Evolutionary conservation across 1,139 yeast species (phyloP), one percentile per base, ranked within the genome.

Genomic region (Blastobotrys ciferrii): DNA sequence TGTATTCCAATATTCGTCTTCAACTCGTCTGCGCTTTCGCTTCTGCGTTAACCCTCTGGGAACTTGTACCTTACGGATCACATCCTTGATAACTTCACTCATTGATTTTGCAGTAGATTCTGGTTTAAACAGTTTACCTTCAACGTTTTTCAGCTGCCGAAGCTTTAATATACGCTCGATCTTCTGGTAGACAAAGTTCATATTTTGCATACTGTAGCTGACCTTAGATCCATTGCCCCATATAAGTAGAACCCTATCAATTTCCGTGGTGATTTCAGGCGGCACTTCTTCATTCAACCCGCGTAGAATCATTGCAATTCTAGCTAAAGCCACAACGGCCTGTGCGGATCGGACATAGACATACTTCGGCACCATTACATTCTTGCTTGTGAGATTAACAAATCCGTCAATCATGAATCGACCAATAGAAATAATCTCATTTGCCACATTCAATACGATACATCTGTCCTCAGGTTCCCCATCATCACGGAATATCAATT

Each of bases 181-280:
- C 6, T 23, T 18, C 25, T 19, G 18, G 18, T 36, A 36, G 15
- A 19, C 11, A 19, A 19, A 36, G 14, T 36, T 23, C 40, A 36
- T 36, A 23, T 36, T 36, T 36, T 36, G 25, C 40, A 36, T 36
- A 13, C 40, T 36, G 14, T 36, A 36, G 40, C 40, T 36, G n/a
- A n/a, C 18, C 28, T 23, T 18, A 9, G 40, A 19, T 6, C 28
- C 40, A 11, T 13, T 36, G 4, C 40, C n/a, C 40, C 40, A 36
- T 4, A 23, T 14, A 14, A 3, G 4, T 4, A 36, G 14, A 9
- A 36, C 14, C 13, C 25, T 17, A 13, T 36, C 40, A 9, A 36
- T 36, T 23, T 17, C 11, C 3, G 40, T 23, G 12, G 15, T 15
- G 19, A 23, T 7, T 17, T 36, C 40, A 36, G 19, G 18, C 14